phyloP scores from a whole-genome alignment of 768 basidiomycete species.

The Pholiota molesta region DNA sequence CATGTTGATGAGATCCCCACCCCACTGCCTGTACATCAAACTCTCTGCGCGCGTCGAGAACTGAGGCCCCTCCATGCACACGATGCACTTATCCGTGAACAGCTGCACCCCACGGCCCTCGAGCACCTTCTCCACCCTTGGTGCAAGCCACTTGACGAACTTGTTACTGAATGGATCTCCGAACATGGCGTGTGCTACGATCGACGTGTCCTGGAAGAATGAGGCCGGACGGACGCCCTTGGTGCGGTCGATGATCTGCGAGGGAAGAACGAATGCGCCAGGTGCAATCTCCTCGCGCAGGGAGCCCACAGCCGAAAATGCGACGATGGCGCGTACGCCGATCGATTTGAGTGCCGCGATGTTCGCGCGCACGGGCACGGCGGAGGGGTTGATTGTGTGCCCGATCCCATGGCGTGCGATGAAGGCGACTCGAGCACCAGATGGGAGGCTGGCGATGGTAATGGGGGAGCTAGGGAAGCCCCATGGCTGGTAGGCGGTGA shows the following conservation, averaged over 20 bases:
- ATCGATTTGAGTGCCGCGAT: constrained; percentile 93
- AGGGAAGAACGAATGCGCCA: constrained; percentile 85
- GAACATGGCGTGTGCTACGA: constrained; percentile 94
- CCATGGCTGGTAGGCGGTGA: constrained; percentile 70
- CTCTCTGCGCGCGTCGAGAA: constrained; percentile 99
- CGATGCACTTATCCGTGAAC: constrained; percentile 82
- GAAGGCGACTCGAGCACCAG: constrained; percentile 84
- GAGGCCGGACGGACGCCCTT: constrained; percentile 89
- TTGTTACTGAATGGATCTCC: constrained; percentile 85
- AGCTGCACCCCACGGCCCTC: constrained; percentile 66
- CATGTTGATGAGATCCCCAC: constrained; percentile 96
- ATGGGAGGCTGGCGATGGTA: constrained; percentile 86
- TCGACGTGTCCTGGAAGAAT: constrained; percentile 80
- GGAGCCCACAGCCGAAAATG: constrained; percentile 95
- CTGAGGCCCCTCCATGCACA: constrained; percentile 97
- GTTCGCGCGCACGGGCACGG: constrained; percentile 88
- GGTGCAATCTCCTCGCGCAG: constrained; percentile 92
- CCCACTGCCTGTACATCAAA: constrained; percentile 90
- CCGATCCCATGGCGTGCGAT: constrained; percentile 86
- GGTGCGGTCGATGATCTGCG: constrained; percentile 95
- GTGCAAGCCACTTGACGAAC: constrained; percentile 68
- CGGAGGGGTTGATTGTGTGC: constrained; percentile 79
- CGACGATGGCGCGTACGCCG: constrained; percentile 86
- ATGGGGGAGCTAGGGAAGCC: constrained; percentile 90
- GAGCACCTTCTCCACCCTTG: constrained; percentile 64